phyloP scores from a whole-genome alignment of 257 asterid genomes.

The Lycium barbarum region DNA sequence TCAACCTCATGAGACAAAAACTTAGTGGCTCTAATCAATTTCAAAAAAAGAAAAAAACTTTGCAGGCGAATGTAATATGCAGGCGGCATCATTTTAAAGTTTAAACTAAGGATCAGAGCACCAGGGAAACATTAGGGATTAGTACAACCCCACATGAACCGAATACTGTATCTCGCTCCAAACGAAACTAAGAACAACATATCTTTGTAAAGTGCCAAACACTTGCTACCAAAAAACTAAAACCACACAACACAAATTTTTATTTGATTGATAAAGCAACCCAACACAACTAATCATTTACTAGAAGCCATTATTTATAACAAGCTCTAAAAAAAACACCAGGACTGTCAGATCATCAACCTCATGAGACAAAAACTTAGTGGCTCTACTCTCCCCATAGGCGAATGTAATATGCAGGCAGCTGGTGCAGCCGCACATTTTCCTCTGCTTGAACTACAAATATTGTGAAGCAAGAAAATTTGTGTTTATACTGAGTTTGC shows the following conservation, averaged over 20 bases:
- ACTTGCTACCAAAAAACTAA: neutral
- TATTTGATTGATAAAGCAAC: neutral
- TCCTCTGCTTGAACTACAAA: neutral
- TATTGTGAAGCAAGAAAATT: neutral
- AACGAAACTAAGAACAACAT: neutral
- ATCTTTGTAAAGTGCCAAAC: neutral
- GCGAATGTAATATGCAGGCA: neutral
- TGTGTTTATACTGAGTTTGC: neutral
- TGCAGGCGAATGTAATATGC: neutral
- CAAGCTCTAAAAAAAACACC: neutral
- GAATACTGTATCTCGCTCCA: neutral
- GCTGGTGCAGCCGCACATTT: neutral
- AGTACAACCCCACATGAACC: neutral
- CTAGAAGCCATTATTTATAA: neutral
- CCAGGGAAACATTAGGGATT: neutral
- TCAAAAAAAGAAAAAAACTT: too few species aligned
- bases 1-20: neutral
- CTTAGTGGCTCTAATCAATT: neutral
- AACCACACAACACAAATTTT: neutral
- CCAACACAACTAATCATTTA: neutral
- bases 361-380: neutral
- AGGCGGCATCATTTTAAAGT: neutral
- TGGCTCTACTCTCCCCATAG: neutral
- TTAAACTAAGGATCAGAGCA: neutral
- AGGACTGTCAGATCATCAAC: conserved; percentile 4